Conservation (phyloP, 2,329 filamentous ascomycete genomes). For the Juglanconis oblonga region DNA sequence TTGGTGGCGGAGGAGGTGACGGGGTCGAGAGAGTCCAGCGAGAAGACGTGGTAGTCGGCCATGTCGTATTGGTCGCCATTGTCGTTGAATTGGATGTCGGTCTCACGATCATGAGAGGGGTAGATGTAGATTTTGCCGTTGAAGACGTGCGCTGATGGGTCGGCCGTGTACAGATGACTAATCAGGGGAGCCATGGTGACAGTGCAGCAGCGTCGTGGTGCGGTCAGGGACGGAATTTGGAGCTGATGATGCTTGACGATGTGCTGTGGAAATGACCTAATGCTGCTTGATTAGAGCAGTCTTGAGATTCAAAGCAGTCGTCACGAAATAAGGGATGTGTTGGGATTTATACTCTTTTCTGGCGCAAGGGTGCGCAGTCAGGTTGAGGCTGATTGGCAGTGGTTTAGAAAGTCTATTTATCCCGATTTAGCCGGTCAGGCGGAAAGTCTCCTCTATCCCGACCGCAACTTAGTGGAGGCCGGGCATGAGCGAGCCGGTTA, state of each 20-base stretch:
- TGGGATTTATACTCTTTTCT: not conserved
- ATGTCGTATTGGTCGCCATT: slow-evolving; percentile 86
- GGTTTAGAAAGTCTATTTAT: not conserved
- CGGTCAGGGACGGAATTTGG: no score
- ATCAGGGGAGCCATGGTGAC: slow-evolving; percentile 58
- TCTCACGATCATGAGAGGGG: slow-evolving; percentile 76
- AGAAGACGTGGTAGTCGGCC: slow-evolving; percentile 80
- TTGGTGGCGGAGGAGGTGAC: slow-evolving; percentile 33
- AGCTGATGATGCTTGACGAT: not conserved
- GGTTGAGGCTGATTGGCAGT: not conserved
- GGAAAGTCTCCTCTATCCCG: not conserved
- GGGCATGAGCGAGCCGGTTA: not conserved
- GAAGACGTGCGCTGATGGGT: slow-evolving; percentile 79
- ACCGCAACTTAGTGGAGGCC: not conserved
- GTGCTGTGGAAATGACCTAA: no score
- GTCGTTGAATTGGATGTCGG: slow-evolving; percentile 70
- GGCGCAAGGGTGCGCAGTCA: not conserved
- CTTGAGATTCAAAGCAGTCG: not conserved
- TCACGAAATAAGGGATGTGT: not conserved
- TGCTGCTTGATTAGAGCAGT: no score
- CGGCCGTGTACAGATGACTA: slow-evolving; percentile 73
- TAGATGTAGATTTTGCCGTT: slow-evolving; percentile 74
- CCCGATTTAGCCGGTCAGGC: not conserved
- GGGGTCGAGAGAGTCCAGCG: slow-evolving; percentile 46
- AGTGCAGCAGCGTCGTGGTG: slow-evolving; percentile 12